Base-by-base conservation (phyloP, 495 filamentous ascomycete species). In the Penicillium coprophilum region DNA sequence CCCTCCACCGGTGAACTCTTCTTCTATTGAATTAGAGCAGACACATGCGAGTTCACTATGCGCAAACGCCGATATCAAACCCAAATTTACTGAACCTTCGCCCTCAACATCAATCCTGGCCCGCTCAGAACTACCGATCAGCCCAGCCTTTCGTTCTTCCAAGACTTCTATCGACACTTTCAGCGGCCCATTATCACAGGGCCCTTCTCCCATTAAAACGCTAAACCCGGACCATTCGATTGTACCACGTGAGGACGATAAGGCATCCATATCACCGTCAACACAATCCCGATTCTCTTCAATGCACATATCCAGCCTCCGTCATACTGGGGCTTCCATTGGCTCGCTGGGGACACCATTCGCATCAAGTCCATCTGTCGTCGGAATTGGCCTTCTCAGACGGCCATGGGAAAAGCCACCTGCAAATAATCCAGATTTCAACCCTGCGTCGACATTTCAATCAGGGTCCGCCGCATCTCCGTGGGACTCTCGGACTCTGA, bases 371-470 rank as follows among this genome's bases (percentile, higher is more conserved):
- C 17, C 45, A 32, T 47, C 45, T 47, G 45, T 47, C 30, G 45
- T 47, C 19, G 45, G 45, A 10, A 47, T 47, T 47, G 45, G 45
- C 6, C 27, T 47, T 3, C 28, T 47, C 13, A 47, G 28, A 5
- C 27, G 45, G n/a, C 45, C 45, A 19, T 47, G 45, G 45, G 45
- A 47, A 19, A 23, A 27, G 4, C 31, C 47, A 50, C 17, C 41
- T 20, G 31, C 52, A 38, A 38, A 46, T 13, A 11, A n/a, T 23
- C 21, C 52, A 32, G 31, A 34, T 15, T 27, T 11, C 24, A 38
- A 54, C 3, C 15, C 20, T 15, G 28, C 13, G 12, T 36, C 21
- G 51, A 43, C 40, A 17, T 19, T 24, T 15, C 20, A 20, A 24
- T 34, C 19, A 17, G 30, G 20, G 2, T 21, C 28, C 27, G 9